Evolutionary conservation across 495 filamentous ascomycete genomes (phyloP), one percentile per base, ranked within the genome.

Genomic region (Hypomontagnella monticulosa): DNA sequence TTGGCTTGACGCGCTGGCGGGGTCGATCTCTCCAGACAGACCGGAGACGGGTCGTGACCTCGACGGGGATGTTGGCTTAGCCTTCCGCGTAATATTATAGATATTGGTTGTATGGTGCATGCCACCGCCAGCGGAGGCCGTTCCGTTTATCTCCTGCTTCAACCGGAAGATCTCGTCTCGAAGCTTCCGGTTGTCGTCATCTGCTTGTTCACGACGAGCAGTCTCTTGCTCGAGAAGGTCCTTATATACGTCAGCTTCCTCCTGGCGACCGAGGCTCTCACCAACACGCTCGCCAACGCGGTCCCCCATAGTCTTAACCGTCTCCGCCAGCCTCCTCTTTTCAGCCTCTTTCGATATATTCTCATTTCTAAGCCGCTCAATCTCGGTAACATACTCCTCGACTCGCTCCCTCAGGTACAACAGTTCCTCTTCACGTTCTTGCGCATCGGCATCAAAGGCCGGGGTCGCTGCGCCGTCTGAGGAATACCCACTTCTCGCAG

Each of bases 141-240:
- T 72, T 0, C 74, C 61, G 8, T 76, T 77, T 11, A 83, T 72
- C 49, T 93, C 90, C 53, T 84, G 88, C 73, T 86, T 89, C 9
- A 96, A 73, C 5, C 88, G 86, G 69, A 89, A 87, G 1, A 95
- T 79, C 71, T 98, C 95, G 44, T 97, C 94, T 11, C 92, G 88
- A 14, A 97, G 85, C 69, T 83, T 87, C 50, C 88, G 88, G 59
- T 93, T 93, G 53, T 97, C 93, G 27, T 94, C 90, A 49, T 97
- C 93, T 15, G 91, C 85, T 74, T 97, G 92, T 75, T 97, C 95
- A 37, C 95, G 86, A 52, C 93, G 86, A 1, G 91, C 87, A 4
- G 91, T 94, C 74, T 98, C 95, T 43, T 93, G 90, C 67, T 97
- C 92, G n/a, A 97, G 83, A 67, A 97, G 87, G 71, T 99, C 94